Base-by-base conservation (phyloP, 805 yeast genomes). In the Torulaspora delbrueckii region DNA sequence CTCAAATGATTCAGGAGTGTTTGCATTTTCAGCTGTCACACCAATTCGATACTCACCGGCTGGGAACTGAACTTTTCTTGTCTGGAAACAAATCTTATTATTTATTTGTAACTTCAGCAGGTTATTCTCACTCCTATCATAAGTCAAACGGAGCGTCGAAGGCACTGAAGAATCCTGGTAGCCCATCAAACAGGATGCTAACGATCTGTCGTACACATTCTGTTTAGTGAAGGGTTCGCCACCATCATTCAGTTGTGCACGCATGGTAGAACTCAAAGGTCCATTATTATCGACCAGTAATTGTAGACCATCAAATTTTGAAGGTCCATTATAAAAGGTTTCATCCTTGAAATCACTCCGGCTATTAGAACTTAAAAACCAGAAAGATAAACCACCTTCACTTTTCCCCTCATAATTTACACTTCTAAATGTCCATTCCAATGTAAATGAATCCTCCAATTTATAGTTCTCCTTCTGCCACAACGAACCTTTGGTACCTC, bases 101-200 rank as follows among this genome's bases (percentile, higher is more conserved):
- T 85, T 87, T 40, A 83, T 68, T 50, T 85, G 87, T n/a, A 84
- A 73, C 53, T 82, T 81, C 51, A 82, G 70, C 48, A 76, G 63
- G 12, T 70, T 67, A 23, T 62, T 60, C 33, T 67, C 59, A 6
- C 56, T 54, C 8, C 63, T 62, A 19, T 78, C 75, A 55, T 82
- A 83, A 7, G 83, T 78, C 10, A 85, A 53, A 64, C 88, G 77
- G n/a, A 84, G 43, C 1, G 86, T 82, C 19, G 77, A 69, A 8
- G 95, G 95, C 5, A 84, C 86, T 50, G 78, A 77, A 0, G 87
- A 78, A 54, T 79, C 81, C 60, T 84, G 82, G 54, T 77, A 85
- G 8, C 70, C 68, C 53, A 81, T 62, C n/a, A 69, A 62, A 66
- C 87, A 82, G 9, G 76, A 70, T 0, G 83, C 84, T 51, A 81